Percentiles rank a stretch among this genome's conserved stretches.
Evolutionary conservation across 306 rosid species (phyloP).

Genomic region (Ceratonia siliqua): DNA sequence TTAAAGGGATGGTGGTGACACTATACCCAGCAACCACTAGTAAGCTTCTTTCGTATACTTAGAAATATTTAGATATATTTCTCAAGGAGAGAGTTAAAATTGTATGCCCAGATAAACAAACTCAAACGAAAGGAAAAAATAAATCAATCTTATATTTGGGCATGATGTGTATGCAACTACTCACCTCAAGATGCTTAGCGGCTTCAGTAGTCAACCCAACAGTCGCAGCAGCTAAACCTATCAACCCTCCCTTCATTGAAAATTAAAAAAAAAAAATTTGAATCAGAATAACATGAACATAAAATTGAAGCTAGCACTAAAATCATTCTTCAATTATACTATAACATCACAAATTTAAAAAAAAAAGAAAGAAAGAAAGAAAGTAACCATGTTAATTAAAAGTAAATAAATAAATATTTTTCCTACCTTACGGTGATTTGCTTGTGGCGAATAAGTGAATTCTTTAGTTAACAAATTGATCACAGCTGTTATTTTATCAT

Average conservation of each 20-base stretch:
- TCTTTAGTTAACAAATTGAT: slow-evolving; percentile 76
- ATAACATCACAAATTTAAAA: too few species aligned
- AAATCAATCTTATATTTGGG: too few species aligned
- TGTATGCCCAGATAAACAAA: background rate
- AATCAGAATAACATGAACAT: slow-evolving; percentile 1
- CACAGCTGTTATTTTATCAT: slow-evolving; percentile 79
- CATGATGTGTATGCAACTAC: too few species aligned
- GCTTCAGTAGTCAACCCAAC: slow-evolving; percentile 74
- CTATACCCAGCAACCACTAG: background rate
- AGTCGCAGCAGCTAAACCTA: slow-evolving; percentile 80
- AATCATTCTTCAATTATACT: too few species aligned
- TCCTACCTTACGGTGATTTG: slow-evolving; percentile 91
- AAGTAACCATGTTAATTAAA: background rate
- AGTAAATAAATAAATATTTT: background rate
- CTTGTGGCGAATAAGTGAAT: slow-evolving; percentile 74
- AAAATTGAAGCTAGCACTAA: slow-evolving; percentile 9
- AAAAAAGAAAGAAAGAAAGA: too few species aligned
- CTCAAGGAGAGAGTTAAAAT: background rate
- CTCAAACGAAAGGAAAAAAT: too few species aligned
- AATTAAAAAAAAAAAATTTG: background rate
- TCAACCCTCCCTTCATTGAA: slow-evolving; percentile 67
- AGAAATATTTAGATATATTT: background rate
- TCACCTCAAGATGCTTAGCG: slow-evolving; percentile 76
- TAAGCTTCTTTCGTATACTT: too few species aligned
- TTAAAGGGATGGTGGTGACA: background rate